A percentile compares a stretch with the other conserved stretches of the same genome.
phyloP scores from a whole-genome alignment of 2,329 filamentous ascomycete genomes.

The Fusarium sp. region DNA sequence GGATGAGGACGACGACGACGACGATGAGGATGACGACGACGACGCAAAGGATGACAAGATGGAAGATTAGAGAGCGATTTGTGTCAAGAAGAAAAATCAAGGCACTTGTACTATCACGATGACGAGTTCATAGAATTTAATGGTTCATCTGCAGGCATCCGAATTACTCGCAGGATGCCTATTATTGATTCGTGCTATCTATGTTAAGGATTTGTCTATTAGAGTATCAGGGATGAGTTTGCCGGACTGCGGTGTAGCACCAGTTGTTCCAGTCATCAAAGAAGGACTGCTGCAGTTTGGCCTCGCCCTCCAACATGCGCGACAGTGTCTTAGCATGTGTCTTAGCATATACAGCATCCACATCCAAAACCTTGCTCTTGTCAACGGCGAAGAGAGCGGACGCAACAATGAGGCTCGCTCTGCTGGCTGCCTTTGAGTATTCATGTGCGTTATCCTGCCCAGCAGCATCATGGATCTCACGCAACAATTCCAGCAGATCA shows the following conservation, averaged over 20 bases:
- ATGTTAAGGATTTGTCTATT: background rate
- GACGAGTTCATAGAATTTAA: conserved; percentile 51
- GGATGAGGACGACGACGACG: conserved; percentile 84
- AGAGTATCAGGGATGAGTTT: conserved; percentile 43
- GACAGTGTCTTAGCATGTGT: conserved; percentile 72
- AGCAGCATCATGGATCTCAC: conserved; percentile 75
- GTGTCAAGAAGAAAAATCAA: conserved; percentile 35
- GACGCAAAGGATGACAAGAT: conserved; percentile 79
- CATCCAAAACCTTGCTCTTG: conserved; percentile 61
- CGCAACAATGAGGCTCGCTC: conserved; percentile 74
- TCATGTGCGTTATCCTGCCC: conserved; percentile 72
- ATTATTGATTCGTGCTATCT: conserved; percentile 25
- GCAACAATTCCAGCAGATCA: conserved; percentile 68
- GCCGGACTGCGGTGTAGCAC: conserved; percentile 64
- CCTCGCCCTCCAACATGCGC: conserved; percentile 63
- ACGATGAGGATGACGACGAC: conserved; percentile 69
- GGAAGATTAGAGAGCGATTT: conserved; percentile 74
- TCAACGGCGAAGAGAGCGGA: conserved; percentile 69
- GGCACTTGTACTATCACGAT: conserved; percentile 52
- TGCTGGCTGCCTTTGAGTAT: conserved; percentile 80
- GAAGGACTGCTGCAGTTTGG: conserved; percentile 71
- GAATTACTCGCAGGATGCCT: conserved; percentile 8
- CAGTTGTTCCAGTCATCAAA: conserved; percentile 81
- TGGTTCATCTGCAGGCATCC: conserved; percentile 45
- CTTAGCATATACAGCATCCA: conserved; percentile 72